Evolutionary conservation across 306 rosid genomes (phyloP).

Genomic region (Gleditsia sinensis): DNA sequence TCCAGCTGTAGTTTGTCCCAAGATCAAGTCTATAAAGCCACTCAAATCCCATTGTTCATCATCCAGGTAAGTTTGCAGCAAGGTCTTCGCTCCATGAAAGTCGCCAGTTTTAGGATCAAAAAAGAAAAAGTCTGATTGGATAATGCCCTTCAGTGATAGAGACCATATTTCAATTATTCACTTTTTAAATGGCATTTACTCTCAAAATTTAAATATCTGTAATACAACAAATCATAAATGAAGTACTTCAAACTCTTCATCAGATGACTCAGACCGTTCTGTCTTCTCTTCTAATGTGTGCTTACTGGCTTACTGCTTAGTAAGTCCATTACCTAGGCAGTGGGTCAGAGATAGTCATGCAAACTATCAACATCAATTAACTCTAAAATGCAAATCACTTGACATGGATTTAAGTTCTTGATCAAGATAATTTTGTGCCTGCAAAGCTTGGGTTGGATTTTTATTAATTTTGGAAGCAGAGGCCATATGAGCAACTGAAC

Average conservation of each 20-base stretch:
- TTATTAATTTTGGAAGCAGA: constrained; percentile 27
- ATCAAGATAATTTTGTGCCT: constrained; percentile 26
- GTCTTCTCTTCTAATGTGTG: constrained; percentile 27
- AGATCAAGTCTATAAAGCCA: constrained; percentile 65
- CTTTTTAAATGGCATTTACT: no score
- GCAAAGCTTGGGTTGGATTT: constrained; percentile 28
- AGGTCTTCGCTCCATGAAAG: no score
- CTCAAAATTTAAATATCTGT: no score
- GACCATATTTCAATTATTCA: constrained; percentile 15
- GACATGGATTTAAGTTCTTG: neutral
- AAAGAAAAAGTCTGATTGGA: constrained; percentile 81
- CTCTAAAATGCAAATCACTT: neutral
- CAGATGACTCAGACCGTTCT: constrained; percentile 46
- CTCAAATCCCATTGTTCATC: constrained; percentile 73
- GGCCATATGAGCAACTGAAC: constrained; percentile 45
- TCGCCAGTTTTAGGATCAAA: constrained; percentile 82
- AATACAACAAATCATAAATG: no score
- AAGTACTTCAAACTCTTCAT: no score
- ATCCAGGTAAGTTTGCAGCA: constrained; percentile 74
- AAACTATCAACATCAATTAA: neutral
- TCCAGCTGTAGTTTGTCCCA: constrained; percentile 72
- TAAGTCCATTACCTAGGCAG: constrained; percentile 43
- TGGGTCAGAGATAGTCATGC: neutral
- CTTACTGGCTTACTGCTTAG: no score
- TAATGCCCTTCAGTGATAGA: constrained; percentile 49